These are phyloP conservation scores for Coffea humblotiana DNA, from an alignment of 305 asterid species.

Conservation along the genomic window DNA sequence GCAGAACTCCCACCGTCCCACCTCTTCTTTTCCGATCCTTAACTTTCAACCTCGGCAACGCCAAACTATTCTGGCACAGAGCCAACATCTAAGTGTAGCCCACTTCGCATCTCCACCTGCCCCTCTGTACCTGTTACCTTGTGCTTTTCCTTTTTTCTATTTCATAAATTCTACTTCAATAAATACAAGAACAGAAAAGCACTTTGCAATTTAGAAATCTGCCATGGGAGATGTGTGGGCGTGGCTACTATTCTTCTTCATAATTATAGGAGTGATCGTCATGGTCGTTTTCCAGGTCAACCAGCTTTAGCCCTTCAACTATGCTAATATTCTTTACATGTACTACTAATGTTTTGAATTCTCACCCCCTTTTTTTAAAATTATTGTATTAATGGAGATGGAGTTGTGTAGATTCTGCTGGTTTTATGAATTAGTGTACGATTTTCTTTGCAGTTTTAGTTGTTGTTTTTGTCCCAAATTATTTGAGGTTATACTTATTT, in stretches of 20 bases:
- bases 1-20: neutral
- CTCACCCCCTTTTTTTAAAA: too few relatives aligned
- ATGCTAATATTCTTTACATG: neutral
- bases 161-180: too few relatives aligned
- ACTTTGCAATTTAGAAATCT: neutral
- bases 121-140: too few relatives aligned
- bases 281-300: slow-evolving; percentile 55
- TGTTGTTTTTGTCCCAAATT: too few relatives aligned
- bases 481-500: too few relatives aligned
- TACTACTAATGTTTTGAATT: neutral
- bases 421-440: neutral
- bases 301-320: slow-evolving; percentile 4
- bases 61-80: neutral
- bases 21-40: neutral
- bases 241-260: slow-evolving; percentile 54
- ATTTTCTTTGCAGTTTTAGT: neutral
- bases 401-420: neutral
- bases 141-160: too few relatives aligned
- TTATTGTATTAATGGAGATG: too few relatives aligned
- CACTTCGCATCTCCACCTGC: too few relatives aligned
- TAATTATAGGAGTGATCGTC: slow-evolving; percentile 40
- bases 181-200: neutral
- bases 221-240: slow-evolving; percentile 42
- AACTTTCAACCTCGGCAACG: slow-evolving; percentile 1
- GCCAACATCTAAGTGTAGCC: too few relatives aligned